Evolutionary conservation across 805 yeast genomes (phyloP), one percentile per base, ranked within the genome.

Genomic region (Yarrowia hollandica): DNA sequence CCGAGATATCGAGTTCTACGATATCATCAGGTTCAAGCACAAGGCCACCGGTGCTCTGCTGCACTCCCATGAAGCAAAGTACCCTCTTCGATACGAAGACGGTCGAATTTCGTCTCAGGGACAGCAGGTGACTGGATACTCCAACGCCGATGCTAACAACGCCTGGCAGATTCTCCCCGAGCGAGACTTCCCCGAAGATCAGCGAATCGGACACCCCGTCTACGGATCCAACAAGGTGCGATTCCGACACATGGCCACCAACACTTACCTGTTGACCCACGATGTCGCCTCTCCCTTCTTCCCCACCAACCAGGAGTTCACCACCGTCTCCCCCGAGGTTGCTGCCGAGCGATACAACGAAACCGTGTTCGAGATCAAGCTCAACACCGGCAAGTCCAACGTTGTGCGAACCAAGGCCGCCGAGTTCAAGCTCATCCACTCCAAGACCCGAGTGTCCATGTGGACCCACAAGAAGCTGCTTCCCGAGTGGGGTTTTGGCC

Each of bases 401-500:
- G 65, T 75, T 12, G 75, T 89, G 63, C 85, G 84, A 72, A 84
- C 96, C 3, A 84, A 85, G 69, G 86, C 84, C 5, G 80, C 88
- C 4, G 73, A 79, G 10, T 73, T 94, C 68, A 85, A 84, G 66
- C 68, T 94, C 21, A 74, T 90, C 61, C 98, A 94, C 70, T 85
- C 83, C 21, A 90, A 86, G 59, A 88, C 97, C 1, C 82, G 86
- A 52, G 98, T 95, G 42, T 92, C 96, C 16, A 80, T 94, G 82
- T 91, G 96, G 95, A 86, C 97, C 5, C 96, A 89, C 68, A 79
- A 85, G 66, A 96, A 88, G 67, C 70, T 82, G 39, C 81, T 94
- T 61, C 99, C 99, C 16, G 97, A 89, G 14, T 94, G 99, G 99
- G 99, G 87, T 1, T 88, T 83, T 70, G 75, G 76, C 57, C 98